Evolutionary conservation across 345 rosid species (phyloP).

Genomic region (Euphorbia tirucalli): DNA sequence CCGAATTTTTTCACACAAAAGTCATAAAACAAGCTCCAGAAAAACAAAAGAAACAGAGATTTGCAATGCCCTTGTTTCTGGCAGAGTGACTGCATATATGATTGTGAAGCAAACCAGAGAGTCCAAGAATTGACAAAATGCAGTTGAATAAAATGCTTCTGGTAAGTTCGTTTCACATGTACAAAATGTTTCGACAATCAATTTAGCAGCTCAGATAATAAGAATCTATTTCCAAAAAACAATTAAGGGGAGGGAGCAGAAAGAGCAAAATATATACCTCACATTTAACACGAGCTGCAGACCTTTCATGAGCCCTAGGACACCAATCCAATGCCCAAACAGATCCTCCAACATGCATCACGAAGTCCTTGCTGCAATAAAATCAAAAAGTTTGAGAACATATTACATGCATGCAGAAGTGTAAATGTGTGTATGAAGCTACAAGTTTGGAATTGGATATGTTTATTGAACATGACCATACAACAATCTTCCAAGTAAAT

Average conservation of each 20-base stretch:
- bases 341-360: constrained; percentile 81
- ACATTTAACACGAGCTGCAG: constrained; percentile 45
- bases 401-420: neutral
- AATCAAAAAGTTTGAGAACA: neutral
- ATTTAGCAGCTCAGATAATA: neutral
- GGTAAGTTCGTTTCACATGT: neutral
- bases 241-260: neutral
- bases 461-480: neutral
- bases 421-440: neutral
- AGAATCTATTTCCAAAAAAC: neutral
- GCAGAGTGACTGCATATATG: neutral
- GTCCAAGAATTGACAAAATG: neutral
- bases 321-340: constrained; percentile 97
- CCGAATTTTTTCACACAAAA: neutral
- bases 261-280: constrained; percentile 47
- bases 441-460: neutral
- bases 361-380: constrained; percentile 73
- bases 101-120: neutral
- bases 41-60: neutral
- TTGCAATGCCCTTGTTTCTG: neutral
- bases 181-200: neutral
- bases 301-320: constrained; percentile 53
- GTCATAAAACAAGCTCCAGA: neutral
- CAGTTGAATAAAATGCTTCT: neutral
- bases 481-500: neutral